Base-by-base conservation (phyloP, 1,139 yeast genomes). In the Schwanniomyces etchellsii region DNA sequence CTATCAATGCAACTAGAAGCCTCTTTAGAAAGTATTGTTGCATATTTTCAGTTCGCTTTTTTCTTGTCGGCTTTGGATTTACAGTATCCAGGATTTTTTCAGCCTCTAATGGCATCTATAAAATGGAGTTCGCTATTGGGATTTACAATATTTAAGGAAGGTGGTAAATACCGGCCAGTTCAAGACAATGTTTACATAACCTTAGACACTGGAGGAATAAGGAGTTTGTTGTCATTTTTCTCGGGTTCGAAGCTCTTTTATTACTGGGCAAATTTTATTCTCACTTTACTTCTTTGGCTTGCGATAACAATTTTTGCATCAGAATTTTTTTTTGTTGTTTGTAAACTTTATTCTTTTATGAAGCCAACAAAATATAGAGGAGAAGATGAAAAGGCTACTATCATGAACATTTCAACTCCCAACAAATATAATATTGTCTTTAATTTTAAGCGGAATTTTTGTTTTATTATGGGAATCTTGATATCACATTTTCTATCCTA, bases 41-140 rank as follows among this genome's bases (percentile, higher is more conserved):
- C 63, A 21, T 76, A 76, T 45, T 48, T 75, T 20, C 85, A 79
- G 46, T 77, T 72, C 52, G 73, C 77, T 2, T 61, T 76, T 26
- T 74, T 77, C 45, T 58, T 73, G 34, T 76, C 72, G 3, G 78
- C 77, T 4, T 55, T 81, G 24, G 70, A 71, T 39, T 48, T 81
- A 17, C 57, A 62, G 20, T 81, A 74, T 42, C 88, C 89, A 0
- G 84, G 83, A 0, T 78, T 73, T 44, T 73, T 67, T 37, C 81
- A 74, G 42, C 83, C 83, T 0, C 51, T 74, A 9, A 52, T 77
- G 36, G 60, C 55, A 20, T 51, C 50, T 37, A 45, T 58, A 28
- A 44, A 56, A 28, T 57, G 70, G 71, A 49, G 62, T 47, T 57
- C 62, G 4, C 41, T 66, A 4, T 36, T 66, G 20, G 68, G 70